phyloP scores from a whole-genome alignment of 169 alveolate species.

The Cryptosporidium ubiquitum region DNA sequence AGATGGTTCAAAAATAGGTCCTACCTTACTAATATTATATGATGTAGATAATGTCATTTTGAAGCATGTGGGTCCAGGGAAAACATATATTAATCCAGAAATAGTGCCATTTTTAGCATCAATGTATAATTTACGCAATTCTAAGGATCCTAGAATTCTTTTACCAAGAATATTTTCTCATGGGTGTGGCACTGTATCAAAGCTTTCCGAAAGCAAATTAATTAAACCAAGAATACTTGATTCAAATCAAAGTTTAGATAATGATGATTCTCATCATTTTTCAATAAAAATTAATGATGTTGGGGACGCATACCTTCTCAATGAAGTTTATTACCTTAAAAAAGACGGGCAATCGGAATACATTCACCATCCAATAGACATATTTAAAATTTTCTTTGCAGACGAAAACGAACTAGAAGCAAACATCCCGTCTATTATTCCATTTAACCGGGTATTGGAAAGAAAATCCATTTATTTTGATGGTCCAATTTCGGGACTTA shows the following conservation, averaged over 20 bases:
- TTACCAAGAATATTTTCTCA: conserved; percentile 65
- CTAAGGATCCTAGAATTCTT: conserved; percentile 28
- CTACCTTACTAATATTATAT: conserved; percentile 25
- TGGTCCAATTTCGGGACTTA: not conserved
- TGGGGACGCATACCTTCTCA: conserved; percentile 46
- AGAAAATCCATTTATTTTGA: conserved; percentile 55
- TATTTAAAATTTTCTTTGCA: conserved; percentile 44
- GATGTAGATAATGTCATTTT: conserved; percentile 65
- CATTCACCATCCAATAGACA: conserved; percentile 20
- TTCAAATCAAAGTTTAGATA: not conserved
- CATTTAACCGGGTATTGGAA: conserved; percentile 49
- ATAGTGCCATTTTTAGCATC: conserved; percentile 48
- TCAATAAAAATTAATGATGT: conserved; percentile 9
- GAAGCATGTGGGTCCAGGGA: conserved; percentile 21
- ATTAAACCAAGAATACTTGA: conserved; percentile 11
- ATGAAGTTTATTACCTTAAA: conserved; percentile 50
- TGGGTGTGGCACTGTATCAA: conserved; percentile 63
- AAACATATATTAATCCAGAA: conserved; percentile 62
- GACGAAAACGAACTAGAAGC: conserved; percentile 46
- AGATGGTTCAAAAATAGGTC: conserved; percentile 1
- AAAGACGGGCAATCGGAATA: not conserved
- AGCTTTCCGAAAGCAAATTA: conserved; percentile 23
- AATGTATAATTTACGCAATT: conserved; percentile 6
- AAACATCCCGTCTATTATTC: conserved; percentile 22
- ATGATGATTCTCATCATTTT: not conserved